Base-by-base conservation (phyloP, 2,329 filamentous ascomycete genomes). In the Fusarium tupiense region DNA sequence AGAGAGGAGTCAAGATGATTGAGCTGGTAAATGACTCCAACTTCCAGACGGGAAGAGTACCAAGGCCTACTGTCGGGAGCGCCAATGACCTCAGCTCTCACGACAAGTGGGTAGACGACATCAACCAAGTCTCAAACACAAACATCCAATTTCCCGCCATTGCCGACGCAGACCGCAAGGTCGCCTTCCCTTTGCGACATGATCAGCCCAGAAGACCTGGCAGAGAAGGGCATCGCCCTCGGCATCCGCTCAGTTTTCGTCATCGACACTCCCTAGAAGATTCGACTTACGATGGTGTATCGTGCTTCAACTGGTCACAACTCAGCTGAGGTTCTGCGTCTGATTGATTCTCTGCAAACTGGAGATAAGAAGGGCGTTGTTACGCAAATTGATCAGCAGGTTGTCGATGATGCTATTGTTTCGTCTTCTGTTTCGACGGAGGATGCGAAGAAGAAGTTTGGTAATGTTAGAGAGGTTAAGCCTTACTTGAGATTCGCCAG, bases 171-270 rank as follows among this genome's bases (percentile, higher is more conserved):
- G 53, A 64, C 14, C 46, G 65, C 8, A 70, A 69, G 24, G 53
- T 69, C 5, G 59, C 59, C 1, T 69, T 69, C n/a, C 3, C 53
- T 64, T 1, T 69, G 64, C 29, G 46, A 56, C 4, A 70, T 70
- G 89, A 87, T 95, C 79, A 92, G 94, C 85, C 89, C 93, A 85
- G 91, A 94, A 83, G 93, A 95, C 82, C 89, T 91, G 79, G 92
- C 94, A 82, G 84, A 88, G 79, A 94, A 94, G 88, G 92, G 92
- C 77, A 93, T 96, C 77, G 94, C 94, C 56, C 95, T 97, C 85
- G 97, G 95, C 76, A 97, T 98, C 85, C 94, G 95, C 79, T 94
- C 93, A 76, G 95, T 98, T 80, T 98, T 96, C 88, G 88, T 98
- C 85, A 96, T 98, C 82, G 94, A 98, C 86, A 94, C 95, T 69